phyloP scores from a whole-genome alignment of 2,329 filamentous ascomycete species.

The Xylaria sp. region DNA sequence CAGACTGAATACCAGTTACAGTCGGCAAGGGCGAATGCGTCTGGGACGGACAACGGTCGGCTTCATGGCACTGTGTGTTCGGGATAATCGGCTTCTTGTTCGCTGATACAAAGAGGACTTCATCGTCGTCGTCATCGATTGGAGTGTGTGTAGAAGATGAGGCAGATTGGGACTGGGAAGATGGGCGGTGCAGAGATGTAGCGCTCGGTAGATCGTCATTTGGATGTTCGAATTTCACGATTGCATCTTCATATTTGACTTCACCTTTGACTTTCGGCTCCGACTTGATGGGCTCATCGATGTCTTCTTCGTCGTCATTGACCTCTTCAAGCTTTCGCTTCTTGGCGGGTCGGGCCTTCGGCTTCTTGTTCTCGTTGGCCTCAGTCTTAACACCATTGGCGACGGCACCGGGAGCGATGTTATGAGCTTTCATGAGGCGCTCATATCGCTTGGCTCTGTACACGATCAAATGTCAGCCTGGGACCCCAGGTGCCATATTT shows the following conservation, averaged over 20 bases:
- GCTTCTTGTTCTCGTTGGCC: conserved; percentile 31
- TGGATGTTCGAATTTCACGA: conserved; percentile 47
- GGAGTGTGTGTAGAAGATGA: conserved; percentile 31
- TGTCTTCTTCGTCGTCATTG: conserved; percentile 49
- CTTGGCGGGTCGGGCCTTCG: conserved; percentile 44
- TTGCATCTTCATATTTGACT: conserved; percentile 50
- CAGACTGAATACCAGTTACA: conserved; percentile 41
- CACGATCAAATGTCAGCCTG: conserved; percentile 6
- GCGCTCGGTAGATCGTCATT: conserved; percentile 36
- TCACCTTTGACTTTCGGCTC: conserved; percentile 47
- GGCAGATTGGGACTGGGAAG: conserved; percentile 22
- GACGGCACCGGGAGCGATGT: conserved; percentile 52
- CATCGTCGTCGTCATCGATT: conserved; percentile 47
- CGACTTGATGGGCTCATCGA: conserved; percentile 48
- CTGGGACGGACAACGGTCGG: conserved; percentile 35
- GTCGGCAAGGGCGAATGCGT: conserved; percentile 33
- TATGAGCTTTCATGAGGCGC: conserved; percentile 70
- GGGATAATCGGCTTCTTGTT: conserved; percentile 39
- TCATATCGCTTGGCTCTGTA: conserved; percentile 74
- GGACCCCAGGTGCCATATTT: background rate
- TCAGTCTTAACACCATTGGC: conserved; percentile 47
- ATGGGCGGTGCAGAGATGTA: conserved; percentile 21
- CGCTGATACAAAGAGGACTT: conserved; percentile 46
- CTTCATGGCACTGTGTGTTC: conserved; percentile 30
- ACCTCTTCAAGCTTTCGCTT: conserved; percentile 52